These are phyloP conservation scores for Jacaranda copaia DNA, from an alignment of 257 asterid species.

Conservation along the genomic window DNA sequence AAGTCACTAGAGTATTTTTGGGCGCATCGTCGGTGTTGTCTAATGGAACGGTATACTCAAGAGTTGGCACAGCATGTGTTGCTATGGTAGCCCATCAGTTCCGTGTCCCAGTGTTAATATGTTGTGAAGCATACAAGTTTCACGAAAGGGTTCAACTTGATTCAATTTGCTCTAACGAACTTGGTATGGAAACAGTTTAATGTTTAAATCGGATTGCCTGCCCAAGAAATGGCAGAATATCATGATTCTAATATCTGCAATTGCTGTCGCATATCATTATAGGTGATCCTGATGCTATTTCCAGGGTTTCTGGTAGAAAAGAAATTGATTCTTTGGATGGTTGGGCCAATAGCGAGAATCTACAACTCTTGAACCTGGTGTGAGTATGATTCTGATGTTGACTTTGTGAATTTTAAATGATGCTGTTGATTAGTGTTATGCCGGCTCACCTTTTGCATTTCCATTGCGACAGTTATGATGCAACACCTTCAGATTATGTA, in stretches of 20 bases:
- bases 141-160: slow-evolving; percentile 96
- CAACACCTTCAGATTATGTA: slow-evolving; percentile 84
- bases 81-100: slow-evolving; percentile 96
- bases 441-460: slow-evolving; percentile 35
- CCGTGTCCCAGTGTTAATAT: slow-evolving; percentile 76
- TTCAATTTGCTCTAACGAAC: slow-evolving; percentile 91
- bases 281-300: slow-evolving; percentile 76
- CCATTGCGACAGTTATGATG: slow-evolving; percentile 71
- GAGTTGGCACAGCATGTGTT: slow-evolving; percentile 93
- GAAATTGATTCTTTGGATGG: slow-evolving; percentile 63
- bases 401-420: slow-evolving; percentile 18
- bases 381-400: slow-evolving; percentile 40
- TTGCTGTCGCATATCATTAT: slow-evolving; percentile 24
- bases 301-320: slow-evolving; percentile 71
- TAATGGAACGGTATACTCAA: slow-evolving; percentile 90
- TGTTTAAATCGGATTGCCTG: not conserved
- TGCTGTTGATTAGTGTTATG: slow-evolving; percentile 16
- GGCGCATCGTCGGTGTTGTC: slow-evolving; percentile 89
- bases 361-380: slow-evolving; percentile 81
- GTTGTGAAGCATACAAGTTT: slow-evolving; percentile 94
- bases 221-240: not conserved
- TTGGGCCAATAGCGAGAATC: slow-evolving; percentile 62
- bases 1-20: slow-evolving; percentile 79
- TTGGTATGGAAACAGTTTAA: slow-evolving; percentile 55
- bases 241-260: slow-evolving; percentile 31